Base-by-base conservation (phyloP, 768 basidiomycete genomes). In the Calocybe gangraenosa region DNA sequence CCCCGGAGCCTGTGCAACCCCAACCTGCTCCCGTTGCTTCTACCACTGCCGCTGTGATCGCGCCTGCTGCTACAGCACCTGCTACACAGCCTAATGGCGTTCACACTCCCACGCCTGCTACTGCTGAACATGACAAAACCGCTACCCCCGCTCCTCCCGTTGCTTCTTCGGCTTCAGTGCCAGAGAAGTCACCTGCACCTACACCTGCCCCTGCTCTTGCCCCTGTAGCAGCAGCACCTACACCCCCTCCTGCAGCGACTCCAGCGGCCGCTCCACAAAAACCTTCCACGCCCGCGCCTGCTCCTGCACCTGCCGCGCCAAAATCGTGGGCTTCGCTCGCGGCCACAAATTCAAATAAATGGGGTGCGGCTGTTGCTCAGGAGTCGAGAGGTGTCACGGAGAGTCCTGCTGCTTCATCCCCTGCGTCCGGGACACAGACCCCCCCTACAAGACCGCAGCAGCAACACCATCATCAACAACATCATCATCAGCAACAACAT, bases 241-340 rank as follows among this genome's bases (percentile, higher is more conserved):
- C 62, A 21, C 54, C 13, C 53, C 65, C 21, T 50, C 67, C 72
- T 30, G 57, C 54, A 13, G 51, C 63, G 9, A 38, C 46, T 0
- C 25, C 25, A 11, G 25, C 25, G 11, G 11, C 25, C 11, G n/a
- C n/a, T n/a, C 5, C 25, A 5, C 25, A 28, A 11, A 28, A 28
- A 11, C 25, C 25, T 5, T 40, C 61, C n/a, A 54, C 53, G 3
- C 54, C 63, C 11, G 49, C 53, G 7, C 51, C 61, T 5, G 49
- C 65, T 19, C 49, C 61, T 7, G 47, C 56, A 4, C 52, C 63
- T 18, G 40, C 63, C 90, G 88, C 34, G n/a, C 17, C 13, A 87
- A 88, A 61, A 86, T 86, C 0, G 11, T 97, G 93, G 94, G 94
- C 94, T 0, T 88, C 85, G 46, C 80, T 96, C 36, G 93, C 93